Percentiles rank a stretch among this genome's conserved stretches.
Conservation (phyloP, 176 grass and related monocot species). For the Eragrostis curvula region DNA sequence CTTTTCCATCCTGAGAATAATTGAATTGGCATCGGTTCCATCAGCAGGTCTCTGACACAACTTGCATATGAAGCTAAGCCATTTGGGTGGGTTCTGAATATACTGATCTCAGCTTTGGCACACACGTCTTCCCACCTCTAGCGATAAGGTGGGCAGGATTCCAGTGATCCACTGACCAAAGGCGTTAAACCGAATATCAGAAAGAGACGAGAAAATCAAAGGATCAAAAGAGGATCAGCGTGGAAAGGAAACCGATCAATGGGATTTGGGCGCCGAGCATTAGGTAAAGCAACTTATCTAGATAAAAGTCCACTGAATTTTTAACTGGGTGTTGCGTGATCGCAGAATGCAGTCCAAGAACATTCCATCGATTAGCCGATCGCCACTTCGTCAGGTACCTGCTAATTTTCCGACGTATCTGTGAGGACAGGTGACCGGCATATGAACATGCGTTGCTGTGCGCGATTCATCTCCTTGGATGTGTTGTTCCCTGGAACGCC, state of each 20-base stretch:
- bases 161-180: slow-evolving; percentile 53
- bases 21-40: slow-evolving; percentile 22
- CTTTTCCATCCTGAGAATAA: slow-evolving; percentile 16
- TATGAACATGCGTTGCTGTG: slow-evolving; percentile 49
- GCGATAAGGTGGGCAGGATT: slow-evolving; percentile 62
- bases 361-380: not conserved
- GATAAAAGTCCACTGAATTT: slow-evolving; percentile 29
- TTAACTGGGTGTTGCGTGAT: not conserved
- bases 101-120: slow-evolving; percentile 46
- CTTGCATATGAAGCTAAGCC: slow-evolving; percentile 43
- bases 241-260: not conserved
- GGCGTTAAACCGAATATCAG: slow-evolving; percentile 36
- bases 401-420: slow-evolving; percentile 27
- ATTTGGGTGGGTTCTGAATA: slow-evolving; percentile 52
- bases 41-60: not conserved
- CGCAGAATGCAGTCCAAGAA: not conserved
- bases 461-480: slow-evolving; percentile 43
- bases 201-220: slow-evolving; percentile 41
- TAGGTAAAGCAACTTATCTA: slow-evolving; percentile 47
- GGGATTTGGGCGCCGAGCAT: slow-evolving; percentile 42
- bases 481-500: slow-evolving; percentile 40
- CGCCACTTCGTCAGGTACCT: slow-evolving; percentile 18
- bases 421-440: slow-evolving; percentile 49
- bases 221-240: slow-evolving; percentile 50
- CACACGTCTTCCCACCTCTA: slow-evolving; percentile 40